phyloP scores from a whole-genome alignment of 352 stramenopile species.

The Phytophthora parvispora region DNA sequence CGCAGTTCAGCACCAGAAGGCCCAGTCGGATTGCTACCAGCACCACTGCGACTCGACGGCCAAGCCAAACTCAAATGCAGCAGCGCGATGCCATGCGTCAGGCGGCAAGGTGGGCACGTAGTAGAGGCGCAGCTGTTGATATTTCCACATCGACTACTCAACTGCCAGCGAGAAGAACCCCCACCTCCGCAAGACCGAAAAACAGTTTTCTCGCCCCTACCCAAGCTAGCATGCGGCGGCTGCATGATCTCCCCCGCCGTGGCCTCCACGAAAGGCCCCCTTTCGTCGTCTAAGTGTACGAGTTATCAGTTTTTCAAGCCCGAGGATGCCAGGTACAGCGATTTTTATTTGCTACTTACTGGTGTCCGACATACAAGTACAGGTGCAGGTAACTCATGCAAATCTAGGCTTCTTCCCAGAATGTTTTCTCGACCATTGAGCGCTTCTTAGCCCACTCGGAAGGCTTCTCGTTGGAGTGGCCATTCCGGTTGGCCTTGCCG shows the following conservation, averaged over 20 bases:
- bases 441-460: slow-evolving; percentile 53
- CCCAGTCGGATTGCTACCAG: slow-evolving; percentile 22
- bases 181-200: slow-evolving; percentile 30
- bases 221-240: slow-evolving; percentile 69
- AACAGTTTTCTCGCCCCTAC: slow-evolving; percentile 78
- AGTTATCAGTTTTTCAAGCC: neutral
- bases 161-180: slow-evolving; percentile 21
- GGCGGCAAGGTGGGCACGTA: slow-evolving; percentile 34
- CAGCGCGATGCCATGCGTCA: slow-evolving; percentile 39
- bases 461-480: slow-evolving; percentile 56
- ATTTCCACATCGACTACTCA: slow-evolving; percentile 32
- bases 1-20: slow-evolving; percentile 33
- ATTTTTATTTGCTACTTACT: slow-evolving; percentile 16
- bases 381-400: slow-evolving; percentile 14
- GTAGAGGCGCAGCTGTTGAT: slow-evolving; percentile 29
- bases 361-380: slow-evolving; percentile 10
- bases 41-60: slow-evolving; percentile 1
- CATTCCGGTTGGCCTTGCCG: slow-evolving; percentile 44
- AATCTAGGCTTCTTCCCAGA: slow-evolving; percentile 51
- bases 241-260: slow-evolving; percentile 39
- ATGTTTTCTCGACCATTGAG: slow-evolving; percentile 34
- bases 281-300: slow-evolving; percentile 50
- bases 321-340: neutral
- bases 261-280: slow-evolving; percentile 41
- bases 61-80: slow-evolving; percentile 32